A percentile compares a stretch with the other conserved stretches of the same genome.
These are phyloP conservation scores for Sordaria brevicollis DNA, from an alignment of 495 filamentous ascomycete genomes.

Conservation along the genomic window DNA sequence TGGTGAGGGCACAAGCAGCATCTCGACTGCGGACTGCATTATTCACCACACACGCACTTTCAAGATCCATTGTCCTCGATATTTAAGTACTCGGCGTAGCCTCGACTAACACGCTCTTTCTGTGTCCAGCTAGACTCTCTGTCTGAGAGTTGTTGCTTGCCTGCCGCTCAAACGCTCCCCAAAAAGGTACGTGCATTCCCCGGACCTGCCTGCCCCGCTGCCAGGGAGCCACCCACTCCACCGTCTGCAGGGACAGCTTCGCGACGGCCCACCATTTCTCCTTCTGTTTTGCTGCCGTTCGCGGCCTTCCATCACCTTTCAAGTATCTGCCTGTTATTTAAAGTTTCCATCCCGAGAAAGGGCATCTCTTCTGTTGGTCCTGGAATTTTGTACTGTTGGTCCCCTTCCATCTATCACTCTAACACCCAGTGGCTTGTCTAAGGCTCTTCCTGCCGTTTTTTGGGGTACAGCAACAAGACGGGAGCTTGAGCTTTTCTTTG, in stretches of 20 bases:
- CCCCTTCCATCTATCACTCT: not conserved
- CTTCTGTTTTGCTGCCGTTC: conserved; percentile 6
- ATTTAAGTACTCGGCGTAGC: not conserved
- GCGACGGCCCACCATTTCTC: conserved; percentile 15
- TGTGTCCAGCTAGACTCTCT: not conserved
- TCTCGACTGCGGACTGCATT: not conserved
- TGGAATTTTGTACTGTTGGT: not conserved
- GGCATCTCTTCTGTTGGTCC: not conserved
- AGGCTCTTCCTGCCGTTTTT: not conserved
- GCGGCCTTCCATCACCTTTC: conserved; percentile 4
- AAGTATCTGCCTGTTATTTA: not conserved
- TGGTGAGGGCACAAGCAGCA: not conserved
- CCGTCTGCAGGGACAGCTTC: conserved; percentile 2
- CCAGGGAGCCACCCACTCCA: conserved; percentile 3
- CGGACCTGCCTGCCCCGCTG: conserved; percentile 9
- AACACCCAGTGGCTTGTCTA: not conserved
- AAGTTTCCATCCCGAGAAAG: not conserved
- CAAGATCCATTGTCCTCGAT: not conserved
- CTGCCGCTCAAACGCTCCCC: not conserved
- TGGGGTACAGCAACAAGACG: not conserved
- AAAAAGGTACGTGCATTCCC: conserved; percentile 23
- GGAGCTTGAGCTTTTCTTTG: not conserved
- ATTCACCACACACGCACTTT: not conserved
- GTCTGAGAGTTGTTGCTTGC: not conserved
- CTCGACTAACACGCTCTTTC: not conserved